A percentile compares a stretch with the other conserved stretches of the same genome.
Conservation (phyloP, 169 alveolate genomes). For the Plasmodium chabaudi region DNA sequence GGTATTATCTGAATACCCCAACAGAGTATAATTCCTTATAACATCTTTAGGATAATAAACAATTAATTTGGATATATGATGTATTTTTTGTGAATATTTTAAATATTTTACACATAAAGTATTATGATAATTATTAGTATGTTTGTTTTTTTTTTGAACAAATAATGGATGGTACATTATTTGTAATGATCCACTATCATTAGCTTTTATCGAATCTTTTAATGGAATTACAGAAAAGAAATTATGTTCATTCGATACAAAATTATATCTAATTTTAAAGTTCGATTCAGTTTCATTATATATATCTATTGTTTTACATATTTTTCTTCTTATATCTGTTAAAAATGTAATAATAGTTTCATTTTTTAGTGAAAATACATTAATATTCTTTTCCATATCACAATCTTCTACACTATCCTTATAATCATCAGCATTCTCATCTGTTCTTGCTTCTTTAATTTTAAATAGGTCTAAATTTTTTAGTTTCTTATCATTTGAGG, state of each 20-base stretch:
- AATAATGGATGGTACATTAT: constrained; percentile 55
- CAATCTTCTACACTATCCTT: neutral
- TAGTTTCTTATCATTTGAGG: neutral
- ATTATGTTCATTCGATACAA: constrained; percentile 39
- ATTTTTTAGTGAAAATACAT: constrained; percentile 29
- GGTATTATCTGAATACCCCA: constrained; percentile 53
- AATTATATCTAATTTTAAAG: constrained; percentile 62
- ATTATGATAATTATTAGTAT: constrained; percentile 60
- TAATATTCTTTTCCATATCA: constrained; percentile 22
- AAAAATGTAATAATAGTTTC: constrained; percentile 56
- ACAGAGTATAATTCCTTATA: constrained; percentile 35
- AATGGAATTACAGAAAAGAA: constrained; percentile 43
- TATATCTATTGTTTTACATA: constrained; percentile 47
- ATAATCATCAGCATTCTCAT: neutral
- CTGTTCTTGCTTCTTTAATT: neutral
- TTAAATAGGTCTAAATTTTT: neutral
- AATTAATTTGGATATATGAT: constrained; percentile 59
- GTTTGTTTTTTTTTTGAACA: constrained; percentile 48
- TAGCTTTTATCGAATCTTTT: constrained; percentile 58
- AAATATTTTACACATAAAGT: constrained; percentile 64
- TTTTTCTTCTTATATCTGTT: constrained; percentile 49
- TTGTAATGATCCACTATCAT: constrained; percentile 33
- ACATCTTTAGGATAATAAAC: constrained; percentile 56
- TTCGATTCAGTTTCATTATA: constrained; percentile 45
- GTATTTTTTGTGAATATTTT: constrained; percentile 56